Evolutionary conservation across 2,329 filamentous ascomycete species (phyloP).

Genomic region (Tolypocladium ovalisporum): DNA sequence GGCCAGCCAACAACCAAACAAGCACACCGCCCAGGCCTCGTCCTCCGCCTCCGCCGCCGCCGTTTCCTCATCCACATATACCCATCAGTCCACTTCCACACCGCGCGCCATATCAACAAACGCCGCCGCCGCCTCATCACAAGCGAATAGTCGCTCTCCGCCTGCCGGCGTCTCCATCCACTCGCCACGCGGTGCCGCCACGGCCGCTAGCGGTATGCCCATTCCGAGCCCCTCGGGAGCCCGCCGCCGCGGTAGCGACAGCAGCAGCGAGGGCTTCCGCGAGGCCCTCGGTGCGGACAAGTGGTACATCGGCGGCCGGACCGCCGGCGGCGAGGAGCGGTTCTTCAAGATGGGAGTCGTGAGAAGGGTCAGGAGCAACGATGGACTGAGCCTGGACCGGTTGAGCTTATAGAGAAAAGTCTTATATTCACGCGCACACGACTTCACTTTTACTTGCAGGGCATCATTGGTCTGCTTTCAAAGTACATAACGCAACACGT

Average conservation of each 20-base stretch:
- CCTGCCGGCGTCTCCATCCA: conserved; percentile 17
- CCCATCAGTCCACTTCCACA: conserved; percentile 10
- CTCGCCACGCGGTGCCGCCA: conserved; percentile 13
- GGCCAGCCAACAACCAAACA: conserved; percentile 22
- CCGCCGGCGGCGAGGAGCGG: conserved; percentile 64
- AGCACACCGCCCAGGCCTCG: conserved; percentile 19
- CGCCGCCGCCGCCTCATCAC: conserved; percentile 9
- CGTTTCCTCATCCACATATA: conserved; percentile 13
- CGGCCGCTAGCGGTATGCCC: conserved; percentile 11
- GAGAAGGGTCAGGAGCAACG: conserved; percentile 59
- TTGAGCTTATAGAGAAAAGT: conserved; percentile 51
- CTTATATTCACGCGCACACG: background rate
- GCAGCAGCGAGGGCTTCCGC: conserved; percentile 63
- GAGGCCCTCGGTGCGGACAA: conserved; percentile 64
- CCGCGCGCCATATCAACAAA: conserved; percentile 9
- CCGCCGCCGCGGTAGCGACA: conserved; percentile 59
- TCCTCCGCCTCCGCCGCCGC: conserved; percentile 16
- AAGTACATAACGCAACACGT: background rate
- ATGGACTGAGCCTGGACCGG: conserved; percentile 63
- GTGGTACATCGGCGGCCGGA: conserved; percentile 73
- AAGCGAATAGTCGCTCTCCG: conserved; percentile 14
- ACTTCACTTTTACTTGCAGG: conserved; percentile 1
- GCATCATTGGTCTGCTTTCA: background rate
- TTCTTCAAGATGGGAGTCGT: conserved; percentile 76
- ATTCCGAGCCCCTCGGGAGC: conserved; percentile 28